Conservation (phyloP, 352 stramenopile species). For the Phytopythium kandeliae region DNA sequence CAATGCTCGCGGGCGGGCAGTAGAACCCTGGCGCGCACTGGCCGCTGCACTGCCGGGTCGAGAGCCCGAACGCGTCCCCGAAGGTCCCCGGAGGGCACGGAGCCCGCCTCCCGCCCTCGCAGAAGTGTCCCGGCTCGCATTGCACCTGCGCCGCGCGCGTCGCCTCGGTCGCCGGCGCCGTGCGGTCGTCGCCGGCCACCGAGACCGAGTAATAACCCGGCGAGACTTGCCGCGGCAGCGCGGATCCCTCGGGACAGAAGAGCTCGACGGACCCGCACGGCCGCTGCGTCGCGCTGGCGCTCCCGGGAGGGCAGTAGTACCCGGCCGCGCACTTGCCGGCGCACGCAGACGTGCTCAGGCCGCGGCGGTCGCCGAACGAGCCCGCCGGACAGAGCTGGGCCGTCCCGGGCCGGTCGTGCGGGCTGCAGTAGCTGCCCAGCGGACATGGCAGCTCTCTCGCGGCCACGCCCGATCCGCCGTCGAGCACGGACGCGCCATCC, state of each 20-base stretch:
- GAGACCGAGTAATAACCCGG: slow-evolving; percentile 41
- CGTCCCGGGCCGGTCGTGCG: slow-evolving; percentile 17
- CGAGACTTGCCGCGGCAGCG: slow-evolving; percentile 22
- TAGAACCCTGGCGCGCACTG: slow-evolving; percentile 59
- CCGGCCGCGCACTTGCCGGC: slow-evolving; percentile 43
- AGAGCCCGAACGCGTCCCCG: slow-evolving; percentile 32
- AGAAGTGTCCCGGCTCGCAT: slow-evolving; percentile 68
- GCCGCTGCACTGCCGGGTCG: slow-evolving; percentile 42
- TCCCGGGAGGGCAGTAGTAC: slow-evolving; percentile 54
- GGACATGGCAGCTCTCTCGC: slow-evolving; percentile 21
- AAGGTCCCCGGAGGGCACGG: slow-evolving; percentile 53
- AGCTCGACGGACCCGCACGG: slow-evolving; percentile 30
- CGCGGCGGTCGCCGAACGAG: slow-evolving; percentile 46
- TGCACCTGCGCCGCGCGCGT: slow-evolving; percentile 30
- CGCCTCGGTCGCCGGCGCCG: slow-evolving; percentile 4
- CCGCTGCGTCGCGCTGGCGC: slow-evolving; percentile 24
- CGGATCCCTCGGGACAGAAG: slow-evolving; percentile 46
- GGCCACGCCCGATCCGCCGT: slow-evolving; percentile 16
- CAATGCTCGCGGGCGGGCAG: slow-evolving; percentile 48
- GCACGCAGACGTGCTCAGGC: slow-evolving; percentile 35
- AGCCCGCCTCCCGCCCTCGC: slow-evolving; percentile 22
- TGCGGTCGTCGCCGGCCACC: slow-evolving; percentile 10
- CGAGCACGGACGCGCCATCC: slow-evolving; percentile 29
- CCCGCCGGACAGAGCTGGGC: slow-evolving; percentile 43
- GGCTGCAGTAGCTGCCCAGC: slow-evolving; percentile 41